phyloP scores from a whole-genome alignment of 768 basidiomycete genomes.

The Boletus reticuloceps region DNA sequence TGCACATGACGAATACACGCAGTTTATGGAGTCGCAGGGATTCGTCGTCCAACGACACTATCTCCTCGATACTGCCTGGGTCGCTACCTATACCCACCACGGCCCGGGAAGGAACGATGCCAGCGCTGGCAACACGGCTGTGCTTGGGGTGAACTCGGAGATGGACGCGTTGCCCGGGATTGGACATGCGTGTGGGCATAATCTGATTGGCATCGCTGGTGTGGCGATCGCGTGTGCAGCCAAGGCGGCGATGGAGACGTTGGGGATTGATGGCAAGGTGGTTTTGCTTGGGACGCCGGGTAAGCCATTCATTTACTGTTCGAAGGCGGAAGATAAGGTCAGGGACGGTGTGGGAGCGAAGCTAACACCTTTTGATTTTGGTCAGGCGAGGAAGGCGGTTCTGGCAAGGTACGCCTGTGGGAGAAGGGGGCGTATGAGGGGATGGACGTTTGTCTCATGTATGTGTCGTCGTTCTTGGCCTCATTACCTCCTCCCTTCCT shows the following conservation, averaged over 20 bases:
- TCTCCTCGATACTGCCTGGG: constrained; percentile 72
- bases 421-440: constrained; percentile 70
- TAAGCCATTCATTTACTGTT: constrained; percentile 23
- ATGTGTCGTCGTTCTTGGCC: constrained; percentile 12
- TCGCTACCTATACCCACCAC: constrained; percentile 56
- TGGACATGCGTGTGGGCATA: constrained; percentile 79
- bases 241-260: constrained; percentile 57
- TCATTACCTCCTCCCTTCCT: too few species aligned
- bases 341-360: not conserved
- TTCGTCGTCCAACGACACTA: constrained; percentile 62
- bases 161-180: constrained; percentile 60
- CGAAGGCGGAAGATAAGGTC: not conserved
- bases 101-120: too few species aligned
- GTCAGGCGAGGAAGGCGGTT: constrained; percentile 54
- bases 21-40: constrained; percentile 63
- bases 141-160: constrained; percentile 76
- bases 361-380: not conserved
- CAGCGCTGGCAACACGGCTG: not conserved
- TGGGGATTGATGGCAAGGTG: constrained; percentile 63
- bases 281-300: constrained; percentile 78
- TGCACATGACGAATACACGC: constrained; percentile 69
- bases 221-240: constrained; percentile 69
- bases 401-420: constrained; percentile 66
- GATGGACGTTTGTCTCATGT: constrained; percentile 79
- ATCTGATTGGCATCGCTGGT: constrained; percentile 73